Conservation (phyloP, 2,329 filamentous ascomycete genomes). For the Sclerotinia minor region DNA sequence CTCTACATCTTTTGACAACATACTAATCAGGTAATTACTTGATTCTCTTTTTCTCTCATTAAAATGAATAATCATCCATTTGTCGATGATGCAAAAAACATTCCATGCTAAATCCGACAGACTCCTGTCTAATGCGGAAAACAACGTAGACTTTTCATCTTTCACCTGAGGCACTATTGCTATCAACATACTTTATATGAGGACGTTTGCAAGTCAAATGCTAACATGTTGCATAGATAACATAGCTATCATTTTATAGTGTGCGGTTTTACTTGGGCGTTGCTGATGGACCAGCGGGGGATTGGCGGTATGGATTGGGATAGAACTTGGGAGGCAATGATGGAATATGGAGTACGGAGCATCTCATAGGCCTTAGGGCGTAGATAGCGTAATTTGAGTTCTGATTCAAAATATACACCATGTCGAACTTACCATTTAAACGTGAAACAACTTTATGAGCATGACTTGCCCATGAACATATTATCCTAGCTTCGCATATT, state of each 20-base stretch:
- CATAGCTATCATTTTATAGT: background rate
- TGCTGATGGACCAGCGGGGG: too few species aligned
- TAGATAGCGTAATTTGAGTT: background rate
- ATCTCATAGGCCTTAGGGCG: too few species aligned
- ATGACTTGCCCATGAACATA: too few species aligned
- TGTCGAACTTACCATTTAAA: background rate
- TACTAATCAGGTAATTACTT: constrained; percentile 20
- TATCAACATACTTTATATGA: constrained; percentile 16
- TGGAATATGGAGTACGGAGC: too few species aligned
- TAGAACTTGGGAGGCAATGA: too few species aligned
- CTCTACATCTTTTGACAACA: background rate
- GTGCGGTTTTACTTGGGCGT: background rate
- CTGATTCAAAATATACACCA: background rate
- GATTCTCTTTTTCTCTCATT: background rate
- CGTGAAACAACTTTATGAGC: background rate
- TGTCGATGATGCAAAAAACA: constrained; percentile 62
- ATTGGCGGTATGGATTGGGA: too few species aligned
- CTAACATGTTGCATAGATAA: constrained; percentile 1
- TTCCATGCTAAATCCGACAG: constrained; percentile 79
- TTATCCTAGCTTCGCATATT: too few species aligned
- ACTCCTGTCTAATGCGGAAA: constrained; percentile 57
- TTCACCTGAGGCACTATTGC: constrained; percentile 63
- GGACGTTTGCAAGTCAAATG: constrained; percentile 8
- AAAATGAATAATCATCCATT: constrained; percentile 10
- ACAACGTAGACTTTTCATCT: constrained; percentile 77